phyloP scores from a whole-genome alignment of 306 rosid genomes.

The Abrus pulchellus region DNA sequence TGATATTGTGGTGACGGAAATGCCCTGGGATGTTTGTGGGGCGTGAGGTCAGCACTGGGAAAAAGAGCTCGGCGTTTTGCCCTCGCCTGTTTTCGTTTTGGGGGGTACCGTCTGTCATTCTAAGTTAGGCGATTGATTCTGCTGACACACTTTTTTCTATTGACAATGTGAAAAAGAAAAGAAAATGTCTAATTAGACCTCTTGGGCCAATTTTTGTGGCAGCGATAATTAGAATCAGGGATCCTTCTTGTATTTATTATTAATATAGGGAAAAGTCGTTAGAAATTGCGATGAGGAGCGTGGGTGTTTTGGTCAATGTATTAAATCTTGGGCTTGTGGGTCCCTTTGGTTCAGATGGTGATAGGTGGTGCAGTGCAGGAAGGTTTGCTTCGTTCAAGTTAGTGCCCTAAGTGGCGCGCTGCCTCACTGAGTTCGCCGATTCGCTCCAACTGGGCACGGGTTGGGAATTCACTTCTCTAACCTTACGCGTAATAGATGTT shows the following conservation, averaged over 20 bases:
- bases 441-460: neutral
- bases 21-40: constrained; percentile 45
- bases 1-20: constrained; percentile 47
- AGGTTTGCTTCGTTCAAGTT: constrained; percentile 42
- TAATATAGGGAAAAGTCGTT: neutral
- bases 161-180: constrained; percentile 23
- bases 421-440: neutral
- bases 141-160: constrained; percentile 3
- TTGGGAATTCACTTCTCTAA: neutral
- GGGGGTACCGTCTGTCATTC: constrained; percentile 29
- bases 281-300: neutral
- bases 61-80: constrained; percentile 54
- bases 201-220: neutral
- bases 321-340: constrained; percentile 24
- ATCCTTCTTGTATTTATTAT: neutral
- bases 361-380: constrained; percentile 39
- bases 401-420: neutral
- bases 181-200: neutral
- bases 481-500: too few relatives aligned
- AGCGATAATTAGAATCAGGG: neutral
- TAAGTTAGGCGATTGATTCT: neutral
- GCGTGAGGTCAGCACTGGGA: constrained; percentile 45
- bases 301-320: constrained; percentile 53
- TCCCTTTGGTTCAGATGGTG: constrained; percentile 37
- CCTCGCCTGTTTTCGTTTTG: constrained; percentile 49